Evolutionary conservation across 441 rosid species (phyloP).

Genomic region (Dalechampia spathulata): DNA sequence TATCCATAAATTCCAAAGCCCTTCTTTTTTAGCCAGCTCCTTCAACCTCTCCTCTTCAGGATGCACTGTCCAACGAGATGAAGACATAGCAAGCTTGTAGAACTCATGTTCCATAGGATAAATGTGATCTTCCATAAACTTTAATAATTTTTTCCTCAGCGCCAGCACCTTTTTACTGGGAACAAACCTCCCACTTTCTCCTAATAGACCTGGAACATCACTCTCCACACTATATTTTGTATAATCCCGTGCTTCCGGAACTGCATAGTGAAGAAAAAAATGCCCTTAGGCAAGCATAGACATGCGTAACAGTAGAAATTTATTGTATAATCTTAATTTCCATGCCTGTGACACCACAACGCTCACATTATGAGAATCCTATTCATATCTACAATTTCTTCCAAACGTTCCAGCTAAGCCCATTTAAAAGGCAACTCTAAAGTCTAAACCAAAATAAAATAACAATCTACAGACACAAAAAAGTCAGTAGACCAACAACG

Average conservation of each 20-base stretch:
- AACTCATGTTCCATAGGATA: constrained; percentile 83
- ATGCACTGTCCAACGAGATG: constrained; percentile 80
- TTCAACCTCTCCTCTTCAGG: constrained; percentile 89
- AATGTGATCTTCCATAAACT: constrained; percentile 86
- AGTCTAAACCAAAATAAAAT: too few species aligned
- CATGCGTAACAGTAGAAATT: neutral
- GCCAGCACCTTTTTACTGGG: constrained; percentile 59
- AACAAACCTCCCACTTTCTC: constrained; percentile 55
- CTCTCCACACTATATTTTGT: constrained; percentile 13
- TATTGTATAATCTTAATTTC: neutral
- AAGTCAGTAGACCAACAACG: too few species aligned
- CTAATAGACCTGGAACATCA: constrained; percentile 31
- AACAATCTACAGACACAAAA: too few species aligned
- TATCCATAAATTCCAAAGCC: constrained; percentile 87
- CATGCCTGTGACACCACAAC: neutral
- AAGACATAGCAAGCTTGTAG: constrained; percentile 66
- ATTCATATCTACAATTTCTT: too few species aligned
- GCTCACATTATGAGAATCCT: neutral
- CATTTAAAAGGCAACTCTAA: too few species aligned
- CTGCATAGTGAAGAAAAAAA: constrained; percentile 15
- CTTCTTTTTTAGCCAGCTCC: constrained; percentile 84
- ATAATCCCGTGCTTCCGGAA: constrained; percentile 23
- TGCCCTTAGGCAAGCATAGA: constrained; percentile 5
- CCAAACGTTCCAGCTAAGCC: too few species aligned
- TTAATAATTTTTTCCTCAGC: constrained; percentile 60